Base-by-base conservation (phyloP, 305 asterid genomes). In the Solanum hybrid region DNA sequence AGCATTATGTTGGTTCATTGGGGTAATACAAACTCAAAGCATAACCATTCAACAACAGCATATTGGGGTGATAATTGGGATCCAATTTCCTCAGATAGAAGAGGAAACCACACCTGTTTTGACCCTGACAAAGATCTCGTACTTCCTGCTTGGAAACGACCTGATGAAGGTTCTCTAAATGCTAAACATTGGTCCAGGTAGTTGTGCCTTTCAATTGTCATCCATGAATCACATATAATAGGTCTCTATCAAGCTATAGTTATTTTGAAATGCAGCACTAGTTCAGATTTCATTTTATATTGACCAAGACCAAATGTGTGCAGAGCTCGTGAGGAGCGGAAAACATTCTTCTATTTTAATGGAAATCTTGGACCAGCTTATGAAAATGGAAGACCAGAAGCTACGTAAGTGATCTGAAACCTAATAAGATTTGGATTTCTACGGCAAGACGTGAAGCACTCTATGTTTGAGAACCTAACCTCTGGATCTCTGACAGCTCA, bases 1-100 rank as follows among this genome's bases (percentile, higher is more conserved):
- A 96, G 99, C 92, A 95, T 93, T 95, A 96, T 97, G 99, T 92
- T 97, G 91, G 99, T 97, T 88, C 99, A 97, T 88, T 97, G 99
- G 99, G 99, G 98, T 81, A 97, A 97, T 93, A 94, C 99, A 56
- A 97, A 97, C 93, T 92, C 96, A 11, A 96, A 97, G 94, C 94
- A 97, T 91, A 97, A 94, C 87, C 93, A 94, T 92, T 97, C 99
- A 51, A 97, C 99, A 71, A 97, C 99, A 79, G 99, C 99, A 22
- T 97, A 96, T 91, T 93, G 95, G 97, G 96, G 89, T 89, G 99
- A 97, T 89, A 94, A 91, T 77, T 97, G 99, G 99, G 93, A 94
- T 89, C 66, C 91, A 46, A 95, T 97, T 79, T 93, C 98, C 14
- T 72, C 92, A 5, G 98, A 97, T 79, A 94, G 97, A 94, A 92